phyloP scores from a whole-genome alignment of 192 early-diverging fungal species.

The Spizellomyces sp. region DNA sequence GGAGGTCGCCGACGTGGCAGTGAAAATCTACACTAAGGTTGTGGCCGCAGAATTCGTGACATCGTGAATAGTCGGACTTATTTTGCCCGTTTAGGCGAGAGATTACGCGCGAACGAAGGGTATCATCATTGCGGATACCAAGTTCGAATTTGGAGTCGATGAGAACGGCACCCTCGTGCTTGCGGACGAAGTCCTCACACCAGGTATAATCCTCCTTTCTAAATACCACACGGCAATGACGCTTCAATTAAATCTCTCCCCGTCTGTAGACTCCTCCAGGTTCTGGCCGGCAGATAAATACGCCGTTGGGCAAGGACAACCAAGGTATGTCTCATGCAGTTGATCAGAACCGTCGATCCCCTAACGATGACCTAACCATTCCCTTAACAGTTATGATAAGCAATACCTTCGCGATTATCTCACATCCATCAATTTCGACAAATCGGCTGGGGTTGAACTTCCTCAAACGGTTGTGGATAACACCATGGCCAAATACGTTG shows the following conservation, averaged over 20 bases:
- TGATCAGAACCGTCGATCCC: too few species aligned
- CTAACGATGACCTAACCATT: background rate
- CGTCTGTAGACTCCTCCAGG: slow-evolving; percentile 81
- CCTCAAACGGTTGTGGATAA: slow-evolving; percentile 82
- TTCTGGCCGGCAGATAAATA: slow-evolving; percentile 93
- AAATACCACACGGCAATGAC: background rate
- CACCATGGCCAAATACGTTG: slow-evolving; percentile 88
- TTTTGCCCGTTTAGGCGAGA: slow-evolving; percentile 56
- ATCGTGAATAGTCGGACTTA: background rate
- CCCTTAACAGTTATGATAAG: slow-evolving; percentile 82
- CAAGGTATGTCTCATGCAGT: slow-evolving; percentile 40
- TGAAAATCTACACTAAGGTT: slow-evolving; percentile 79
- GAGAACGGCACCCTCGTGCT: slow-evolving; percentile 76
- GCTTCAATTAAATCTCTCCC: background rate
- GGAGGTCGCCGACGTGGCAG: slow-evolving; percentile 71
- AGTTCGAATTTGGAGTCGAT: slow-evolving; percentile 99
- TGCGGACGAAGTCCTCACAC: slow-evolving; percentile 96
- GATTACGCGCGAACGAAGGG: slow-evolving; percentile 81
- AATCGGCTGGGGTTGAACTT: slow-evolving; percentile 77
- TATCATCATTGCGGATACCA: slow-evolving; percentile 99
- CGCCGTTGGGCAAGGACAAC: slow-evolving; percentile 74
- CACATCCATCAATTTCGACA: slow-evolving; percentile 84
- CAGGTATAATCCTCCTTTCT: slow-evolving; percentile 54
- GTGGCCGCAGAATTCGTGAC: background rate
- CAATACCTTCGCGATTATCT: slow-evolving; percentile 97